Conservation (phyloP, 192 early-diverging fungal genomes). For the Coemansia sp. region DNA sequence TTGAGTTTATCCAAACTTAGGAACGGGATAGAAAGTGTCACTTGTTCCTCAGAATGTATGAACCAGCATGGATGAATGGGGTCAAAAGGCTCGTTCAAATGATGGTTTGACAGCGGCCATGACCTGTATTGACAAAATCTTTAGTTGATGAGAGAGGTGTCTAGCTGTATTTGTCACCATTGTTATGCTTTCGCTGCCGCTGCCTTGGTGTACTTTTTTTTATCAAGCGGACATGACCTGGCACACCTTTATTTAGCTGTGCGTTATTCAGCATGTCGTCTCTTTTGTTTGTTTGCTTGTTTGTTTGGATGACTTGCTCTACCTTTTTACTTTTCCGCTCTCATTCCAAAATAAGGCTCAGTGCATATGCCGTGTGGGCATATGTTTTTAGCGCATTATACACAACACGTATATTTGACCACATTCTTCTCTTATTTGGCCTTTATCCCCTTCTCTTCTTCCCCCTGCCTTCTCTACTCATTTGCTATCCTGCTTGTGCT, state of each 20-base stretch:
- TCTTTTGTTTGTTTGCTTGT: background rate
- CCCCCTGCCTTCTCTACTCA: background rate
- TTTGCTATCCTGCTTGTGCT: background rate
- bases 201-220: background rate
- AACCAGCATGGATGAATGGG: background rate
- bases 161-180: too few species aligned
- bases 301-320: background rate
- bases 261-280: background rate
- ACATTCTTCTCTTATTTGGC: background rate
- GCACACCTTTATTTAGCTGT: background rate
- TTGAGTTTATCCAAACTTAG: slow-evolving; percentile 5
- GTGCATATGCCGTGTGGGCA: too few species aligned
- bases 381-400: background rate
- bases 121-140: background rate
- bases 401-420: background rate
- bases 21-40: slow-evolving; percentile 1
- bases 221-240: background rate
- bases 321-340: background rate
- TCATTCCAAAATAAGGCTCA: too few species aligned
- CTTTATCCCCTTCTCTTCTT: background rate
- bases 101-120: background rate
- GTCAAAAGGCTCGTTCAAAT: background rate
- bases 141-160: too few species aligned
- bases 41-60: background rate
- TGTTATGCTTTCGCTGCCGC: background rate